Evolutionary conservation across 352 stramenopile genomes (phyloP).

Genomic region (Phytopythium vexans): DNA sequence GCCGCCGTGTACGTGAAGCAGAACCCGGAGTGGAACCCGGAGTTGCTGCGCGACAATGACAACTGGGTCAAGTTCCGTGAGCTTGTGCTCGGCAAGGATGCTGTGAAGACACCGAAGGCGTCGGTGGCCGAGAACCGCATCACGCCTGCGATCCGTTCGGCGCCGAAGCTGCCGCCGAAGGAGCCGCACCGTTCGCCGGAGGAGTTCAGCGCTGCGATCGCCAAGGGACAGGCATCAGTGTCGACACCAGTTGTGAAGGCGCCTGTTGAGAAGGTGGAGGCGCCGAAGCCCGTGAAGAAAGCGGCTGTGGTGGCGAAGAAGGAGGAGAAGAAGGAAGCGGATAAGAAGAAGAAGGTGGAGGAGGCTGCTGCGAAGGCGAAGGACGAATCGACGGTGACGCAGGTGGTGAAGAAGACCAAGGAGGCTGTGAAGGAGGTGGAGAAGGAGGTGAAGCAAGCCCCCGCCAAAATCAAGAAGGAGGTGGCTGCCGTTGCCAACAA

Average conservation of each 20-base stretch:
- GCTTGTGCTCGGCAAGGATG: constrained; percentile 49
- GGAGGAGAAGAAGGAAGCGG: constrained; percentile 6
- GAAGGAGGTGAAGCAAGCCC: constrained; percentile 15
- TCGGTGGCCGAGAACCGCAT: constrained; percentile 9
- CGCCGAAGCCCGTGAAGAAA: constrained; percentile 17
- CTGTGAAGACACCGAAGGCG: not conserved
- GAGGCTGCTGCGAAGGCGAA: constrained; percentile 17
- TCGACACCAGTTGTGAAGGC: constrained; percentile 10
- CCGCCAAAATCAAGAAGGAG: constrained; percentile 21
- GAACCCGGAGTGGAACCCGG: constrained; percentile 79
- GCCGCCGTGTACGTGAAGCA: constrained; percentile 68
- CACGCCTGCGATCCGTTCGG: constrained; percentile 10
- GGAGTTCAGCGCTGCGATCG: constrained; percentile 46
- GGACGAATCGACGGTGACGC: constrained; percentile 16
- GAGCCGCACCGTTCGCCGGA: constrained; percentile 29
- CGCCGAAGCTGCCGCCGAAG: constrained; percentile 10
- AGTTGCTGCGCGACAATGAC: constrained; percentile 47
- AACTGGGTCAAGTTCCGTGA: constrained; percentile 77
- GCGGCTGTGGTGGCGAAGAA: constrained; percentile 17
- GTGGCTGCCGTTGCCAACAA: constrained; percentile 23
- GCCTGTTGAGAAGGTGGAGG: constrained; percentile 18
- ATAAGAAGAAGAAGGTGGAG: constrained; percentile 17
- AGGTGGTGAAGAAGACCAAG: constrained; percentile 16
- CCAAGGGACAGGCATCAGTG: constrained; percentile 27
- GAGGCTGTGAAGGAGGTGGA: constrained; percentile 13